phyloP scores from a whole-genome alignment of 306 rosid genomes.

The Cicer pinnatifidum region DNA sequence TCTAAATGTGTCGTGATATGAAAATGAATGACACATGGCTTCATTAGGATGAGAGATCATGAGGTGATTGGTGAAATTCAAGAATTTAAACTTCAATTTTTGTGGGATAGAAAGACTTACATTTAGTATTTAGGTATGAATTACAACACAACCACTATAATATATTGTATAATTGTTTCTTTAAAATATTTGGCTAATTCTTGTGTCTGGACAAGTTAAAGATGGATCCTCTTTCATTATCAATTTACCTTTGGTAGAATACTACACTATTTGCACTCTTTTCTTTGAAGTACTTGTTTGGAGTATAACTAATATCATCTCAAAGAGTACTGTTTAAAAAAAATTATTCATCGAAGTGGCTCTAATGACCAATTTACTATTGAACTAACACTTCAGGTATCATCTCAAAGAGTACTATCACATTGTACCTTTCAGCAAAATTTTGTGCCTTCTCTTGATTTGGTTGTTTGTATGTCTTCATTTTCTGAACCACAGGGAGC shows the following conservation, averaged over 20 bases:
- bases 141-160: neutral
- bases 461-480: slow-evolving; percentile 17
- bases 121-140: neutral
- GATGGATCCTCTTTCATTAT: neutral
- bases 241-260: neutral
- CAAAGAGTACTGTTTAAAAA: too few species aligned
- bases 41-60: neutral
- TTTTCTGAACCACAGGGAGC: slow-evolving; percentile 58
- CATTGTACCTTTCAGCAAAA: slow-evolving; percentile 7
- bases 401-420: neutral
- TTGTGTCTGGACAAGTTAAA: neutral
- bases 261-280: neutral
- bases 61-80: neutral
- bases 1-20: neutral
- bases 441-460: neutral
- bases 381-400: too few species aligned
- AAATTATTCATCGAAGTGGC: too few species aligned
- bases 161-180: too few species aligned
- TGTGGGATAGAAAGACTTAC: neutral
- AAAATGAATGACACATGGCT: neutral
- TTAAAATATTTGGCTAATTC: neutral
- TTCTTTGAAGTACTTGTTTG: neutral
- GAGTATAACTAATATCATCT: neutral
- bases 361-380: too few species aligned
- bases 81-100: neutral